phyloP scores from a whole-genome alignment of 2,329 filamentous ascomycete species.

The Aplosporella prunicola region DNA sequence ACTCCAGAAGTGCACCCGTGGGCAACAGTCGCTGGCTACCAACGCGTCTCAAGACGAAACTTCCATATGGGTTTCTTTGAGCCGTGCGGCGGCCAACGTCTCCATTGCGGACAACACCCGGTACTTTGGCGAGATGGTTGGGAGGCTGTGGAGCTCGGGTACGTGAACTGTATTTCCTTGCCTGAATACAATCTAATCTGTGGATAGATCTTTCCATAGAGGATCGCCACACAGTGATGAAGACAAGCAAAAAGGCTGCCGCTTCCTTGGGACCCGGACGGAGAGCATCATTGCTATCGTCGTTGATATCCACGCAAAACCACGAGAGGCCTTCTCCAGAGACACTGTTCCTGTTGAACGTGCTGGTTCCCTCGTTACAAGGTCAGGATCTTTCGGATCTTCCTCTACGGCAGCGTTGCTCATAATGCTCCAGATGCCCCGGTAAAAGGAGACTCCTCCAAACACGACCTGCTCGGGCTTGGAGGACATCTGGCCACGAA shows the following conservation, averaged over 20 bases:
- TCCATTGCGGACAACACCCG: slow-evolving; percentile 5
- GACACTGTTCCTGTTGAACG: slow-evolving; percentile 4
- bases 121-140: slow-evolving; percentile 5
- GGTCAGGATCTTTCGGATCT: background rate
- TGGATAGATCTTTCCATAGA: slow-evolving; percentile 5
- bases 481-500: slow-evolving; percentile 4
- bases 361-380: slow-evolving; percentile 6
- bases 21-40: background rate
- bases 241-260: slow-evolving; percentile 2
- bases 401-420: background rate
- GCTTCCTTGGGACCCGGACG: slow-evolving; percentile 3
- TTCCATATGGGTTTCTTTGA: slow-evolving; percentile 7
- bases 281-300: slow-evolving; percentile 5
- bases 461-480: slow-evolving; percentile 5
- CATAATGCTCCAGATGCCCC: slow-evolving; percentile 4
- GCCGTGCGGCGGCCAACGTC: slow-evolving; percentile 4
- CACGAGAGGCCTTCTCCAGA: slow-evolving; percentile 4
- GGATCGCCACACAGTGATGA: slow-evolving; percentile 8
- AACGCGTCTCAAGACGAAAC: slow-evolving; percentile 3
- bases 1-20: slow-evolving; percentile 4
- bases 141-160: slow-evolving; percentile 7
- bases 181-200: no score
- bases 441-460: slow-evolving; percentile 2
- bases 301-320: slow-evolving; percentile 1
- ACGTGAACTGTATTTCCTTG: no score